These are phyloP conservation scores for Geotrichum restrictum DNA, from an alignment of 1,139 yeast species.

Conservation along the genomic window DNA sequence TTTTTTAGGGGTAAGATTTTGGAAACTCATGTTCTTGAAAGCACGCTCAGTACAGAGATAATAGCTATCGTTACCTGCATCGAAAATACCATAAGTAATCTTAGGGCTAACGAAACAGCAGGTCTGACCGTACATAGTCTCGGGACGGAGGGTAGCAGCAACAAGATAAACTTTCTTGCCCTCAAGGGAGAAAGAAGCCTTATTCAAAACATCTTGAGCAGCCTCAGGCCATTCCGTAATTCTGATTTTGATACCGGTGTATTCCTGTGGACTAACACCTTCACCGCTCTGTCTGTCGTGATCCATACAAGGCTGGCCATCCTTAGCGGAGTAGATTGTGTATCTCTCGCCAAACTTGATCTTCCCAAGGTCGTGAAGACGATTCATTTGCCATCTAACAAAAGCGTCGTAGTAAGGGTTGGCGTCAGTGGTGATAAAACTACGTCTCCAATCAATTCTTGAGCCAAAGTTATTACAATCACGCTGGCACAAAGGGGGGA, in stretches of 20 bases:
- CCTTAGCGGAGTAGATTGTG: conserved; percentile 95
- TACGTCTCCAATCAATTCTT: conserved; percentile 97
- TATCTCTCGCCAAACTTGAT: conserved; percentile 97
- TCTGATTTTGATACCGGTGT: conserved; percentile 84
- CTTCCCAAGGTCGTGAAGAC: conserved; percentile 78
- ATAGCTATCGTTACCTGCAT: conserved; percentile 74
- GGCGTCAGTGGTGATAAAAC: conserved; percentile 89
- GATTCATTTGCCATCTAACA: conserved; percentile 93
- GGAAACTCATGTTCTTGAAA: conserved; percentile 97
- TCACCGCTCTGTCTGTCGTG: conserved; percentile 98
- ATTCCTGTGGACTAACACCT: conserved; percentile 95
- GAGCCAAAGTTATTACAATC: conserved; percentile 86
- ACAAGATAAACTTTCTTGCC: conserved; percentile 72
- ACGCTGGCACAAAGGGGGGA: conserved; percentile 83
- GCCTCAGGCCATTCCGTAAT: conserved; percentile 56
- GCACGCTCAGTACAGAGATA: conserved; percentile 92
- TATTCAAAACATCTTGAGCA: conserved; percentile 50
- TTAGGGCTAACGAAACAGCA: conserved; percentile 97
- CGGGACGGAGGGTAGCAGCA: conserved; percentile 98
- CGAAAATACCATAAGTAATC: conserved; percentile 85
- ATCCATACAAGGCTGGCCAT: conserved; percentile 99
- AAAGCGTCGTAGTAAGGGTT: conserved; percentile 95
- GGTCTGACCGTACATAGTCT: conserved; percentile 98
- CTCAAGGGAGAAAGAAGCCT: conserved; percentile 45
- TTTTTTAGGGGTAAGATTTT: conserved; percentile 83